Percentiles rank a stretch among this genome's conserved stretches.
phyloP scores from a whole-genome alignment of 2,329 filamentous ascomycete species.

The Ophioceras dolichostomum region DNA sequence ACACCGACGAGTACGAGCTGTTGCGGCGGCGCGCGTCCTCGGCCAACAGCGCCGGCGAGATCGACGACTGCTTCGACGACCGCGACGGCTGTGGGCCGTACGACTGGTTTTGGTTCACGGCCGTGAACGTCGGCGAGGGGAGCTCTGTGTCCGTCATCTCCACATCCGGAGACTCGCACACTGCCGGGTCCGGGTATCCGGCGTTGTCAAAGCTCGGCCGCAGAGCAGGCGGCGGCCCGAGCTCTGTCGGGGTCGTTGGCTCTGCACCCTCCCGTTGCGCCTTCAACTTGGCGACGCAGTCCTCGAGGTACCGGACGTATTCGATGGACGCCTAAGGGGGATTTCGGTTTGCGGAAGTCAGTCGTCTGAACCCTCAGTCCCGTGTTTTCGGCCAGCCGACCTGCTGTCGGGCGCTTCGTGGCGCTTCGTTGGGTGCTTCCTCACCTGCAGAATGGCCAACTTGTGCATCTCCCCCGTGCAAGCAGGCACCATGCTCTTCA shows the following conservation, averaged over 20 bases:
- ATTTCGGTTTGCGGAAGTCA: too few species aligned
- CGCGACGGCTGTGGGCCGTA: constrained; percentile 6
- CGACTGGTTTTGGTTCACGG: constrained; percentile 8
- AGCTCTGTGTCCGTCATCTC: constrained; percentile 46
- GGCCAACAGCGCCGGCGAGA: constrained; percentile 37
- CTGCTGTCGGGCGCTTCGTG: neutral
- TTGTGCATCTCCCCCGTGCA: constrained; percentile 99
- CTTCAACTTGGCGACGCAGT: constrained; percentile 74
- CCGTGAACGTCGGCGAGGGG: constrained; percentile 32
- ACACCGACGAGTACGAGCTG: constrained; percentile 41
- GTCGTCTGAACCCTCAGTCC: neutral
- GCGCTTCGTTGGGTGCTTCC: constrained; percentile 12
- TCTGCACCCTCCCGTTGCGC: constrained; percentile 29
- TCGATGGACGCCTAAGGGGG: constrained; percentile 96
- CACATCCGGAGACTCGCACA: too few species aligned
- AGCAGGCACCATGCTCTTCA: constrained; percentile 93
- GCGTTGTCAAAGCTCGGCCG: constrained; percentile 6
- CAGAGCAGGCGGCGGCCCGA: constrained; percentile 16
- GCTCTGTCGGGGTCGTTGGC: constrained; percentile 15
- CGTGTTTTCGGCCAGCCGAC: neutral
- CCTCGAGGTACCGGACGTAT: constrained; percentile 87
- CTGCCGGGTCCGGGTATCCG: too few species aligned
- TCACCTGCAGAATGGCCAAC: constrained; percentile 81
- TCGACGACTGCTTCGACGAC: constrained; percentile 26
- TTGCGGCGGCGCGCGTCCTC: constrained; percentile 29